phyloP scores from a whole-genome alignment of 2,329 filamentous ascomycete genomes.

The Hawksworthiomyces lignivorus region DNA sequence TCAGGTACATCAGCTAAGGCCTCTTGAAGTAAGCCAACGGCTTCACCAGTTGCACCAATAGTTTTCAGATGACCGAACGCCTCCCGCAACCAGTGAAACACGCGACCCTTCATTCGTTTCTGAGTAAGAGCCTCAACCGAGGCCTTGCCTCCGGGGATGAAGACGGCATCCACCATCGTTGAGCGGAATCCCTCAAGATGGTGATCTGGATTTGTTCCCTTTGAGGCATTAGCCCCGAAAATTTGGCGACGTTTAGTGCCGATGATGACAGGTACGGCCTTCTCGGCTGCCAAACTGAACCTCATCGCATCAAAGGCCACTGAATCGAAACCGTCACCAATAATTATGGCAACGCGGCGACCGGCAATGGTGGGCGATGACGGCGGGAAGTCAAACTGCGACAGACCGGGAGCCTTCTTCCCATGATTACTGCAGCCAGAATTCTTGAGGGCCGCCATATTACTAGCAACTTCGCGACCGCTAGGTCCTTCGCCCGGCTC shows the following conservation, averaged over 20 bases:
- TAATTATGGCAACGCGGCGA: conserved; percentile 65
- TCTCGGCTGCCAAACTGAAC: conserved; percentile 50
- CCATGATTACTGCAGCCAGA: conserved; percentile 53
- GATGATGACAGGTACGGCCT: conserved; percentile 66
- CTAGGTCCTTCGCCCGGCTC: too few relatives aligned
- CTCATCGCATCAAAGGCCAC: conserved; percentile 58
- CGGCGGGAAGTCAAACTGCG: conserved; percentile 61
- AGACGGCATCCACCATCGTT: conserved; percentile 74
- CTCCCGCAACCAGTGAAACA: conserved; percentile 69
- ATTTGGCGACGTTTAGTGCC: conserved; percentile 59
- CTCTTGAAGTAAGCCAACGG: conserved; percentile 51
- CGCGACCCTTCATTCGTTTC: conserved; percentile 50
- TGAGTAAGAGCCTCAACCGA: conserved; percentile 55
- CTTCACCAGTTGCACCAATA: conserved; percentile 69
- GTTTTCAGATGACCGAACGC: conserved; percentile 77
- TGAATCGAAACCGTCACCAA: conserved; percentile 70
- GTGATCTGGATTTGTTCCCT: conserved; percentile 58
- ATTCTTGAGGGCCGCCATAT: conserved; percentile 40
- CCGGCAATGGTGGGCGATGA: conserved; percentile 58
- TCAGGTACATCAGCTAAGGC: conserved; percentile 34
- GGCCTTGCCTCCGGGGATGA: conserved; percentile 64
- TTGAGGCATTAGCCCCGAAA: conserved; percentile 42
- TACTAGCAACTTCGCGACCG: too few relatives aligned
- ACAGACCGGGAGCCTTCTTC: conserved; percentile 57
- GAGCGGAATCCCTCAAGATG: conserved; percentile 73